Evolutionary conservation across 495 filamentous ascomycete species (phyloP), one percentile per base, ranked within the genome.

Genomic region (Annulohypoxylon moriforme): DNA sequence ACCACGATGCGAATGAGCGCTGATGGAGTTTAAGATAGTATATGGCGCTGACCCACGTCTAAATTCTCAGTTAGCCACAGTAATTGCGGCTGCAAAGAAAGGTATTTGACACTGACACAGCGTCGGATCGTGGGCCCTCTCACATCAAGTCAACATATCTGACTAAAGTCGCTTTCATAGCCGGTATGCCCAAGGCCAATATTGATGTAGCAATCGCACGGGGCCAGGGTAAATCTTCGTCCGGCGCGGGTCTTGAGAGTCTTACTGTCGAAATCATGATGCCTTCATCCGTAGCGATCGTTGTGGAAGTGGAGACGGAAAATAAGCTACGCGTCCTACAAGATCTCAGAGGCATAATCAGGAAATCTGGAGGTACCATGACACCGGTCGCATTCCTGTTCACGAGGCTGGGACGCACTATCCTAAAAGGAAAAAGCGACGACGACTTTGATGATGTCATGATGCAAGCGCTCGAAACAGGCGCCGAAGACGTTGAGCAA

Each of bases 181-280:
- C 88, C 68, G 90, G 91, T 56, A 88, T 97, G 47, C 92, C 94
- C 13, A 98, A 98, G 78, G 85, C 87, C 27, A 81, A 84, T 1
- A 97, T 98, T 68, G 93, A 97, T 74, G 83, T 82, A 13, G 93
- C 96, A 59, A 91, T 98, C 67, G 90, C 92, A 11, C 88, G 94
- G 24, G 96, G 96, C 6, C 94, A 97, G 76, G 96, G 96, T 14
- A 83, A 89, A 31, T 92, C 93, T 25, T 75, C 88, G 0, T 85
- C 84, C 1, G 95, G 96, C 36, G 86, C 85, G 31, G 83, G 86
- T 4, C 86, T 98, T 4, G 94, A 98, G 75, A 81, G 80, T 34
- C 64, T 97, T 14, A 92, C 87, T 0, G 83, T 97, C 61, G 96
- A 99, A 82, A 91, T 90, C 2, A 92, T 98, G 68, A 79, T 96